Evolutionary conservation across 495 filamentous ascomycete genomes (phyloP).

Genomic region (Aspergillus panamensis): DNA sequence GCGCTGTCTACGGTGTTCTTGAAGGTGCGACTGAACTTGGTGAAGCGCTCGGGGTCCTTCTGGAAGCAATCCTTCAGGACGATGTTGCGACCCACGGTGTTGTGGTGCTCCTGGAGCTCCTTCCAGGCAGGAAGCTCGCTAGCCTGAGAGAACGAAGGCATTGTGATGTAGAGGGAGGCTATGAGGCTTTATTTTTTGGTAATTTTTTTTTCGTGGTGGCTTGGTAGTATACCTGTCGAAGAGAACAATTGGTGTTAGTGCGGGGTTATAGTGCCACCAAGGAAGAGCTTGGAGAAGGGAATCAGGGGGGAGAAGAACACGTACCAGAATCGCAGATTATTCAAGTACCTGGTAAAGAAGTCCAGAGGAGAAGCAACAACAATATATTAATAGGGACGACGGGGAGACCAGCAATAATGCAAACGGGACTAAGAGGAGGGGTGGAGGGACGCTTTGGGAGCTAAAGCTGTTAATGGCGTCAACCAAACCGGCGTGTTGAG

Average conservation of each 20-base stretch:
- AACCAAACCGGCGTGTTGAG: conserved; percentile 39
- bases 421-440: conserved; percentile 10
- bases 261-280: conserved; percentile 27
- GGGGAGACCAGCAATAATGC: conserved; percentile 12
- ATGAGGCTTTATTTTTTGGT: not conserved
- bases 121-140: conserved; percentile 80
- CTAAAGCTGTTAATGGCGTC: conserved; percentile 27
- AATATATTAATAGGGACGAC: conserved; percentile 10
- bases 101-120: conserved; percentile 83
- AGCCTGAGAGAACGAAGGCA: conserved; percentile 67
- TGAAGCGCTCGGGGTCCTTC: conserved; percentile 82
- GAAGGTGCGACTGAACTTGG: conserved; percentile 85
- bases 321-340: conserved; percentile 7
- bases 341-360: too few relatives aligned
- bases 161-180: conserved; percentile 36
- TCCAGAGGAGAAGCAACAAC: not conserved
- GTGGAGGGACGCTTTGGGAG: conserved; percentile 3
- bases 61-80: conserved; percentile 90
- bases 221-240: conserved; percentile 8
- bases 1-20: conserved; percentile 69
- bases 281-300: conserved; percentile 1
- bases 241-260: conserved; percentile 31
- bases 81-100: conserved; percentile 76
- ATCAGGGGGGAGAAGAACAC: conserved; percentile 1
- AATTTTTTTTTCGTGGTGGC: not conserved